A percentile compares a stretch with the other conserved stretches of the same genome.
Conservation (phyloP, 495 filamentous ascomycete genomes). For the Apiosordaria backusii region DNA sequence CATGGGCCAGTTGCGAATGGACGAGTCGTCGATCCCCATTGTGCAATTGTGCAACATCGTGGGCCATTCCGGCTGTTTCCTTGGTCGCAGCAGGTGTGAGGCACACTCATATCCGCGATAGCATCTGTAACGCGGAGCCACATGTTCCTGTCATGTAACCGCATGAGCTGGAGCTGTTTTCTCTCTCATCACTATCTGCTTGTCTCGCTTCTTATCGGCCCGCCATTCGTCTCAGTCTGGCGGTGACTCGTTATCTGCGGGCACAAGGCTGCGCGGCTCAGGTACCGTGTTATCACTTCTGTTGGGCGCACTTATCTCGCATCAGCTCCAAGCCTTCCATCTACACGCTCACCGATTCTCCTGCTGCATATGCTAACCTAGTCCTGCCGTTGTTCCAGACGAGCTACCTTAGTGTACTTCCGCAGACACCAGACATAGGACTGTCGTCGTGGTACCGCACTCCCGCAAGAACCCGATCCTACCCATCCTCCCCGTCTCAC, state of each 20-base stretch:
- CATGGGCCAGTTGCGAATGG: not conserved
- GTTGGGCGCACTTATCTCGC: conserved; percentile 27
- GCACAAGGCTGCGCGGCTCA: conserved; percentile 13
- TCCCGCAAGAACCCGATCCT: conserved; percentile 7
- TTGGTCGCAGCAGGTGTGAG: conserved; percentile 3
- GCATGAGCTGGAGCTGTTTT: conserved; percentile 10
- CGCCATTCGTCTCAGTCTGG: conserved; percentile 12
- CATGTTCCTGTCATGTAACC: conserved; percentile 14
- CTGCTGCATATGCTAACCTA: conserved; percentile 19
- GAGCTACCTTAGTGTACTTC: conserved; percentile 4
- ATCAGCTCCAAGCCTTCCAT: conserved; percentile 9
- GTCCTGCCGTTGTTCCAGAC: conserved; percentile 1
- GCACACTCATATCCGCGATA: conserved; percentile 1
- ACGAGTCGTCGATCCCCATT: not conserved
- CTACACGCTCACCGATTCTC: conserved; percentile 24
- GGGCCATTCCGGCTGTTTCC: conserved; percentile 5
- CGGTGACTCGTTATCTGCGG: conserved; percentile 26
- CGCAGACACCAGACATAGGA: not conserved
- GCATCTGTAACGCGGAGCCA: conserved; percentile 4
- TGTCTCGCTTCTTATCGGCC: conserved; percentile 22
- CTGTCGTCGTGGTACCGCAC: not conserved
- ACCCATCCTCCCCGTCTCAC: not conserved
- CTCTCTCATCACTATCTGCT: conserved; percentile 6
- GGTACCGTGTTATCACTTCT: conserved; percentile 16
- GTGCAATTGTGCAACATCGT: not conserved